Evolutionary conservation across 495 filamentous ascomycete species (phyloP).

Genomic region (Xylaria sp.): DNA sequence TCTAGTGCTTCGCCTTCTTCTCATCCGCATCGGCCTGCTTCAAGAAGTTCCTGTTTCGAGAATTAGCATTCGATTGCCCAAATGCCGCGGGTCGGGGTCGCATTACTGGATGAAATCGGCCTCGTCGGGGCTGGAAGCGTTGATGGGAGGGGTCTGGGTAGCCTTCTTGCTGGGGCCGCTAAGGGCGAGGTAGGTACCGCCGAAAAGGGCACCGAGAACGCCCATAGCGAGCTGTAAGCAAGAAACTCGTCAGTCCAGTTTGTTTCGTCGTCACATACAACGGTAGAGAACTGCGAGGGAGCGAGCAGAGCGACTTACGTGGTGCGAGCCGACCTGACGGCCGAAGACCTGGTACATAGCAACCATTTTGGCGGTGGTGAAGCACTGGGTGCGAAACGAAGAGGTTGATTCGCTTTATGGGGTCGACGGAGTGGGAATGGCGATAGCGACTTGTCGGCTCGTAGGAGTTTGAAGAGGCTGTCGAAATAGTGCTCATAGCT

Average conservation of each 20-base stretch:
- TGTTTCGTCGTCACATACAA: background rate
- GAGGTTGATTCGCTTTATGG: constrained; percentile 35
- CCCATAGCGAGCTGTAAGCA: constrained; percentile 79
- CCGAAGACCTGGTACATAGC: constrained; percentile 84
- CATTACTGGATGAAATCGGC: constrained; percentile 96
- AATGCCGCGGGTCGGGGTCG: constrained; percentile 27
- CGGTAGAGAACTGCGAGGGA: background rate
- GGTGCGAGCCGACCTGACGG: constrained; percentile 90
- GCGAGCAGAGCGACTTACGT: constrained; percentile 66
- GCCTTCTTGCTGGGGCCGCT: constrained; percentile 70
- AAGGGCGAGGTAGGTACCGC: constrained; percentile 58
- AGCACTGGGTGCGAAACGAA: constrained; percentile 44
- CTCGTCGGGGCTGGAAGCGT: constrained; percentile 89
- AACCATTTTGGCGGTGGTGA: constrained; percentile 75
- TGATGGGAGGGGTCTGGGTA: constrained; percentile 74
- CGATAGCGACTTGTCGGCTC: constrained; percentile 21
- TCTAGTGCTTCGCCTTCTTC: constrained; percentile 70
- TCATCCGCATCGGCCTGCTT: constrained; percentile 73
- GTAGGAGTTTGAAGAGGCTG: constrained; percentile 34
- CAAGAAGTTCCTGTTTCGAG: constrained; percentile 72
- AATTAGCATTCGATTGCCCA: constrained; percentile 39
- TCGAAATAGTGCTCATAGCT: constrained; percentile 40
- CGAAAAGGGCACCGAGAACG: constrained; percentile 73
- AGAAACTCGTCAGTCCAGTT: constrained; percentile 36
- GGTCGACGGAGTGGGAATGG: constrained; percentile 20